Conservation (phyloP, 495 filamentous ascomycete species). For the Elasticomyces elasticus region DNA sequence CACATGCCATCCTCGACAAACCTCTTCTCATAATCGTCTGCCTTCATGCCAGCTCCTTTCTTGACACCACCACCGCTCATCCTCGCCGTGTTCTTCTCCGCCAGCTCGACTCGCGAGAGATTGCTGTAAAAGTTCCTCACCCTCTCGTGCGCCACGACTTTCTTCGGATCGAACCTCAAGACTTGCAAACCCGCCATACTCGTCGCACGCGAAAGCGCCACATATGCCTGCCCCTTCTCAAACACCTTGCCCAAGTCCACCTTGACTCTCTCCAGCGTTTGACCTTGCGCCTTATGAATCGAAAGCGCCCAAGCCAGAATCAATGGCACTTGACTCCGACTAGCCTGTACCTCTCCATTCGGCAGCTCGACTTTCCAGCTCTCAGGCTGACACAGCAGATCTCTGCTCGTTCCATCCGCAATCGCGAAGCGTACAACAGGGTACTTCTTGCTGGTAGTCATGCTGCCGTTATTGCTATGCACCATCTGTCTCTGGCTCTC, state of each 20-base stretch:
- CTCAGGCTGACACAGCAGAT: constrained; percentile 75
- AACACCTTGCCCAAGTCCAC: constrained; percentile 88
- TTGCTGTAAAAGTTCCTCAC: constrained; percentile 77
- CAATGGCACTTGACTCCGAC: constrained; percentile 65
- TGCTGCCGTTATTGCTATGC: constrained; percentile 34
- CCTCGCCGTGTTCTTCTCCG: constrained; percentile 11
- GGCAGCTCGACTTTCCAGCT: constrained; percentile 95
- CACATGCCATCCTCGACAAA: constrained; percentile 12
- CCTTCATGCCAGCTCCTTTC: neutral
- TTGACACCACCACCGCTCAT: neutral
- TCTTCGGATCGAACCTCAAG: constrained; percentile 72
- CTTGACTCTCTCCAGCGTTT: constrained; percentile 89
- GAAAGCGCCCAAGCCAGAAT: constrained; percentile 95
- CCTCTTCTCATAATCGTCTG: constrained; percentile 17
- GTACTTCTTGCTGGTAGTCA: constrained; percentile 39
- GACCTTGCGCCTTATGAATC: constrained; percentile 97
- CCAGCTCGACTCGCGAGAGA: constrained; percentile 47
- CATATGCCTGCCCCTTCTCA: constrained; percentile 87
- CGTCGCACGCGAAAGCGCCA: constrained; percentile 75
- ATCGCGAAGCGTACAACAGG: constrained; percentile 75
- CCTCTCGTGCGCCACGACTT: constrained; percentile 88
- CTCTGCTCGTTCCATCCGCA: constrained; percentile 65
- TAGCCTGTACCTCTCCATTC: constrained; percentile 86
- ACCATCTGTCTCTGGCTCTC: constrained; percentile 26
- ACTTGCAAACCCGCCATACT: constrained; percentile 83